Conservation (phyloP, 306 rosid species). For the Lathyrus tuberosus region DNA sequence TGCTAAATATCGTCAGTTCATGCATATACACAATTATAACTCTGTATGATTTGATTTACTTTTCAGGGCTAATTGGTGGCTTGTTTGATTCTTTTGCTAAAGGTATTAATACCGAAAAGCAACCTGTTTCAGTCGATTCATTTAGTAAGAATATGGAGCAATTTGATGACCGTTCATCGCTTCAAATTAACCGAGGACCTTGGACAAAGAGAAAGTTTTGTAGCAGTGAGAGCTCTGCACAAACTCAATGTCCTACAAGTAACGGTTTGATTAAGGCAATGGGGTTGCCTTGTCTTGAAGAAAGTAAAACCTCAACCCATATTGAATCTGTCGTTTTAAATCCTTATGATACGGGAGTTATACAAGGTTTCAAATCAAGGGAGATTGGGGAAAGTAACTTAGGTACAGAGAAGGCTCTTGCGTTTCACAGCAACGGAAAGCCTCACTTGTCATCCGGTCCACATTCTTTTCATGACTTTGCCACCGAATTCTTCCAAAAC, state of each 20-base stretch:
- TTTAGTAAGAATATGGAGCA: conserved; percentile 38
- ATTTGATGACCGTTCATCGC: conserved; percentile 28
- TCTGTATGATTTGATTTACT: conserved; percentile 5
- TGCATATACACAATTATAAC: background rate
- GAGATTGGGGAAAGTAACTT: conserved; percentile 40
- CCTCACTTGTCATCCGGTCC: conserved; percentile 28
- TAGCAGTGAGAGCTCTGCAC: conserved; percentile 28
- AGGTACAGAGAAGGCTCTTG: conserved; percentile 28
- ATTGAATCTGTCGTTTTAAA: conserved; percentile 10
- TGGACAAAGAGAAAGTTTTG: conserved; percentile 38
- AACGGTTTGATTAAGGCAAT: conserved; percentile 39
- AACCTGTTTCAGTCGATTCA: conserved; percentile 22
- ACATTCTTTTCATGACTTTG: conserved; percentile 36
- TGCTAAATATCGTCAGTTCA: conserved; percentile 1
- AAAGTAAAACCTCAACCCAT: conserved; percentile 34
- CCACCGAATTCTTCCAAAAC: conserved; percentile 19
- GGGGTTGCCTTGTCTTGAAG: conserved; percentile 43
- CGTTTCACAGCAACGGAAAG: conserved; percentile 32
- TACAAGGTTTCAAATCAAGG: conserved; percentile 31
- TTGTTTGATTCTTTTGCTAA: conserved; percentile 36
- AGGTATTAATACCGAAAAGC: conserved; percentile 27
- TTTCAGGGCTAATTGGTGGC: conserved; percentile 44
- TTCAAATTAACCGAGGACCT: conserved; percentile 38
- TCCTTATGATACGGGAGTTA: conserved; percentile 23
- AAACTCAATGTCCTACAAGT: conserved; percentile 31